A percentile compares a stretch with the other conserved stretches of the same genome.
phyloP scores from a whole-genome alignment of 2,329 filamentous ascomycete genomes.

The Phyllosticta paracitricarpa region DNA sequence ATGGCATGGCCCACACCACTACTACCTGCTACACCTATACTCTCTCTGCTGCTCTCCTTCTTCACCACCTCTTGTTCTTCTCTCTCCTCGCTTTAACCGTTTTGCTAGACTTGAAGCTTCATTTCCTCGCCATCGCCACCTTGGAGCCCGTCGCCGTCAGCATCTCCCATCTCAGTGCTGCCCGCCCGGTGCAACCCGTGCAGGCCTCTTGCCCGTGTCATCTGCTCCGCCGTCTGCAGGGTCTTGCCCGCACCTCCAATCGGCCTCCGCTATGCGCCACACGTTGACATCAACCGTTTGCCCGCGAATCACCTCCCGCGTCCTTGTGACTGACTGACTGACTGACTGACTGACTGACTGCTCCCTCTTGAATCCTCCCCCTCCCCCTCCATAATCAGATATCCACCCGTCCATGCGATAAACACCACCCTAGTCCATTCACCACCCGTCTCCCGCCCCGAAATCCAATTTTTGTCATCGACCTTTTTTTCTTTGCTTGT shows the following conservation, averaged over 20 bases:
- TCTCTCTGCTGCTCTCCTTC: too few relatives aligned
- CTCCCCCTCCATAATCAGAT: background rate
- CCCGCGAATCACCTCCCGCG: slow-evolving; percentile 5
- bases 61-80: background rate
- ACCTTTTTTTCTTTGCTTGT: too few relatives aligned
- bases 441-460: background rate
- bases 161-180: background rate
- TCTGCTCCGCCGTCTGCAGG: slow-evolving; percentile 8
- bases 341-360: background rate
- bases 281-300: slow-evolving; percentile 2
- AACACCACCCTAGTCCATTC: background rate
- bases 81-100: background rate
- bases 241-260: slow-evolving; percentile 5
- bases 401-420: background rate
- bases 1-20: too few relatives aligned
- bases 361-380: too few relatives aligned
- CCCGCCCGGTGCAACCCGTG: background rate
- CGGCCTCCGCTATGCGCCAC: slow-evolving; percentile 1
- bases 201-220: background rate
- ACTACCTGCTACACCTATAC: too few relatives aligned
- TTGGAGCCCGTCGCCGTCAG: background rate
- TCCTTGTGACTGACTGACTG: slow-evolving; percentile 6
- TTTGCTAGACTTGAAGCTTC: background rate
- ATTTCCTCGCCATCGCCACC: background rate
- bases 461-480: background rate